These are phyloP conservation scores for Endoconidiophora polonica DNA, from an alignment of 2,329 filamentous ascomycete genomes.

Conservation along the genomic window DNA sequence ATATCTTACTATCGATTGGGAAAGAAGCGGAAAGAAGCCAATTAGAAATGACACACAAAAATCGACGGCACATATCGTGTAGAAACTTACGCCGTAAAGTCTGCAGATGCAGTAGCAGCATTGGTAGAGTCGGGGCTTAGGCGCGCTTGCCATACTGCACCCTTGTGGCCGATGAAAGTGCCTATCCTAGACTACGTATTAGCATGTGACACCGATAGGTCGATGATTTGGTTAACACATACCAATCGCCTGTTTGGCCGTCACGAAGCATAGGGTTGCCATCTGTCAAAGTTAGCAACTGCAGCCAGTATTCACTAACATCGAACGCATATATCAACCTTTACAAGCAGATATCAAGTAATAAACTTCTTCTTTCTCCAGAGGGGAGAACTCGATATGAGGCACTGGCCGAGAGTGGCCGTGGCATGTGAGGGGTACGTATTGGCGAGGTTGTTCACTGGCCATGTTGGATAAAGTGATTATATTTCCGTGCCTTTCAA, in stretches of 20 bases:
- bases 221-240: conserved; percentile 17
- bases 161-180: conserved; percentile 95
- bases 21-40: too few relatives aligned
- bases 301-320: neutral
- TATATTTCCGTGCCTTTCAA: too few relatives aligned
- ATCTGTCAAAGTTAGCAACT: conserved; percentile 35
- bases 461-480: conserved; percentile 10
- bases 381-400: conserved; percentile 74
- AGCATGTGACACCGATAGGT: neutral
- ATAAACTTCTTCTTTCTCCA: conserved; percentile 69
- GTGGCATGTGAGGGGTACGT: conserved; percentile 84
- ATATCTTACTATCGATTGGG: conserved; percentile 56
- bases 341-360: conserved; percentile 91
- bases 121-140: conserved; percentile 75
- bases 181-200: conserved; percentile 52
- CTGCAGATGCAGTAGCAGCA: conserved; percentile 84
- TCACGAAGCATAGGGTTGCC: conserved; percentile 97
- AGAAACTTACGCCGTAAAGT: conserved; percentile 69
- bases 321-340: conserved; percentile 31
- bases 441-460: conserved; percentile 30
- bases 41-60: neutral
- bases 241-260: conserved; percentile 89
- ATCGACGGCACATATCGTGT: neutral
- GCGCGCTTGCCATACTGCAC: conserved; percentile 90
- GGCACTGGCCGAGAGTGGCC: conserved; percentile 86